Base-by-base conservation (phyloP, 306 rosid genomes). In the Quercus cerris region DNA sequence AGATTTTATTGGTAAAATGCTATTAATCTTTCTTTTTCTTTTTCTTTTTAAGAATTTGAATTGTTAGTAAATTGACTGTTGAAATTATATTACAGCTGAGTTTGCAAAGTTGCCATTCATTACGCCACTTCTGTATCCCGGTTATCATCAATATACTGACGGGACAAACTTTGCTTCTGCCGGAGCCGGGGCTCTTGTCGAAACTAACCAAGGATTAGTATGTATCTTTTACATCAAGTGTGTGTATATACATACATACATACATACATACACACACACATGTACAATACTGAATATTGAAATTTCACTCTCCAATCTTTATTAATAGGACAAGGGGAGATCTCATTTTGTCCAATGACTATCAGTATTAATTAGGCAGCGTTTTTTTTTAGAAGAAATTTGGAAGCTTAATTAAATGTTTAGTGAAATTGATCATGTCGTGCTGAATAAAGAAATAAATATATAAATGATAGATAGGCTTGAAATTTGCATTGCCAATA, bases 1-100 rank as follows among this genome's bases (percentile, higher is more conserved):
- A 28, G 87, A 88, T 83, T 88, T 86, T 76, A 76, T 86, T 17
- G 92, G 91, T 88, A 81, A 72, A 19, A 19, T 3, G 22, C 28
- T 1, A 56, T 44, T 58, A 12, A 20, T 5, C 18, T 27, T 46
- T 2, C 3, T 20, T 23, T 11, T 12, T 46, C 41, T 5, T 35
- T 1, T 35, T 35, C 41, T 1, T 35, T 35, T 35, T 35, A 35
- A 22, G n/a, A 5, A 71, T 3, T 56, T 25, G 1, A 44, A 49
- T 46, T 41, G 12, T 71, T 49, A 31, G 10, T 44, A 3, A 5
- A 71, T 22, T 71, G 6, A 71, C 28, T 19, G 0, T 31, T 49
- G 33, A 25, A 44, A 12, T 0, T 22, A 30, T 19, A 3, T 14
- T 41, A 74, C 76, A 87, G 90, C 88, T 25, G 74, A 70, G 44